Percentiles rank a stretch among this genome's conserved stretches.
phyloP scores from a whole-genome alignment of 2,329 filamentous ascomycete genomes.

The Talaromyces pinophilus region DNA sequence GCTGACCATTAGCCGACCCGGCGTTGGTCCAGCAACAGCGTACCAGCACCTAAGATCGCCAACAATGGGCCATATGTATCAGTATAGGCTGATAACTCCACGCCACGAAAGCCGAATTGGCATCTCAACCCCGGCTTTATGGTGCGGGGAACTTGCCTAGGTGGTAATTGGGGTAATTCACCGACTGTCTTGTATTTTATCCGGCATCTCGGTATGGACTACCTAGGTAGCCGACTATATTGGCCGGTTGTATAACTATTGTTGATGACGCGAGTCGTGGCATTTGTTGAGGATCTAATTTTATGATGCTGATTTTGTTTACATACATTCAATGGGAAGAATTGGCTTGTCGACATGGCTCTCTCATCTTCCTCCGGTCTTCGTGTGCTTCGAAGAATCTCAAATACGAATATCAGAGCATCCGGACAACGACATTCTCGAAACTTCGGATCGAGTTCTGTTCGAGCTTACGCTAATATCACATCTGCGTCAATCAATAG shows the following conservation, averaged over 20 bases:
- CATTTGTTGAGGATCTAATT: neutral
- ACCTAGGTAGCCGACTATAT: neutral
- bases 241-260: neutral
- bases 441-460: neutral
- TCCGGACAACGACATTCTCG: neutral
- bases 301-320: neutral
- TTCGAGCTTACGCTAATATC: neutral
- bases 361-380: neutral
- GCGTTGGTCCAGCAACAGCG: neutral
- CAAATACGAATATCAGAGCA: neutral
- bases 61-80: too few relatives aligned
- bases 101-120: neutral
- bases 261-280: neutral
- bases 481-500: neutral
- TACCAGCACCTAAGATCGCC: too few relatives aligned
- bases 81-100: too few relatives aligned
- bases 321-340: neutral
- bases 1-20: neutral
- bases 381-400: neutral
- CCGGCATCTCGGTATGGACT: neutral
- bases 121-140: conserved; percentile 4
- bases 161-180: neutral
- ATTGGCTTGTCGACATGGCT: neutral
- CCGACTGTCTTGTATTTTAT: neutral
- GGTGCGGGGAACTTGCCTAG: conserved; percentile 1